phyloP scores from a whole-genome alignment of 2,329 filamentous ascomycete genomes.

The Colletotrichum liaoningense region DNA sequence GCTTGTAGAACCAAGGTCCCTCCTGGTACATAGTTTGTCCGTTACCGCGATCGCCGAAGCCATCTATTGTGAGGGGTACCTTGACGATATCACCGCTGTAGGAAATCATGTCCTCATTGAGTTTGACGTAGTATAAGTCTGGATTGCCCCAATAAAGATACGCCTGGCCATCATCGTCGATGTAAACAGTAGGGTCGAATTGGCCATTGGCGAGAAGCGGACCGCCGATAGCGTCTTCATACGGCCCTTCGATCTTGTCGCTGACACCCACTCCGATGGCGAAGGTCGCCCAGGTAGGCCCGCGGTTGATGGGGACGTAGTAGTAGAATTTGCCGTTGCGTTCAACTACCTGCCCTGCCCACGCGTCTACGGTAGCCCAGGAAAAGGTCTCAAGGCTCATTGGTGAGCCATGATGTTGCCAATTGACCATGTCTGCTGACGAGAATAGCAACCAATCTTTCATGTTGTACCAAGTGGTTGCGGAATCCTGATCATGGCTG shows the following conservation, averaged over 20 bases:
- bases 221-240: constrained; percentile 47
- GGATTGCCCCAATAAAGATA: constrained; percentile 45
- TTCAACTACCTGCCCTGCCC: constrained; percentile 46
- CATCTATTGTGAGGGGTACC: too few relatives aligned
- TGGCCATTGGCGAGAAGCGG: constrained; percentile 43
- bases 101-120: constrained; percentile 54
- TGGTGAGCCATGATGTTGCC: constrained; percentile 43
- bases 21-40: constrained; percentile 39
- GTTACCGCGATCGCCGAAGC: not conserved
- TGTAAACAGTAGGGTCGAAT: constrained; percentile 53
- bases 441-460: constrained; percentile 48
- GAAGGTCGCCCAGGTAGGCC: constrained; percentile 27
- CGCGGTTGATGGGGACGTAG: constrained; percentile 40
- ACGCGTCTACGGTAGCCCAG: constrained; percentile 48
- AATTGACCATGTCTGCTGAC: constrained; percentile 48
- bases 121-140: constrained; percentile 49
- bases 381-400: constrained; percentile 42
- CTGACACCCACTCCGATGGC: constrained; percentile 49
- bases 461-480: constrained; percentile 42
- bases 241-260: constrained; percentile 48
- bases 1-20: constrained; percentile 47
- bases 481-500: constrained; percentile 44
- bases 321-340: constrained; percentile 49
- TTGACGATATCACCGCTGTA: constrained; percentile 35
- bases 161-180: constrained; percentile 55